Base-by-base conservation (phyloP, 208 protist genomes). In the Crithidia sp. region DNA sequence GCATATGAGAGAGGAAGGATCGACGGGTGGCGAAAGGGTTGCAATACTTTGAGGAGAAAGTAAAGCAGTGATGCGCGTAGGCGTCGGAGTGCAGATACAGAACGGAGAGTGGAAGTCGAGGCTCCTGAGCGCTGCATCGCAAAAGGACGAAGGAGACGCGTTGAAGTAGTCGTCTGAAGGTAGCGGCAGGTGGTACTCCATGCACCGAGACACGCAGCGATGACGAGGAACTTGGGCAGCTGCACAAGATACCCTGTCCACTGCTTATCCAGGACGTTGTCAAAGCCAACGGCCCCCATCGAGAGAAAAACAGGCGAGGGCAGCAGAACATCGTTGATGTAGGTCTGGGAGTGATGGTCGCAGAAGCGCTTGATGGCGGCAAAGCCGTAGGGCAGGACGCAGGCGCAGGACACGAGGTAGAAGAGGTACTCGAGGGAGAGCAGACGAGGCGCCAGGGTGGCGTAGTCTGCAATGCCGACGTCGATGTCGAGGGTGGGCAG, bases 341-440 rank as follows among this genome's bases (percentile, higher is more conserved):
- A 14, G 0, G 57, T 28, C 5, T 28, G 19, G 10, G 39, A 4
- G 17, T 64, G 14, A 7, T 7, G 41, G 17, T 52, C 7, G 17
- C 59, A 64, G 43, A 62, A 62, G 13, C 57, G 57, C 4, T 7
- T 16, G 17, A 62, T 9, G 4, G 45, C 16, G 6, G 17, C 57
- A 14, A 62, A 62, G 12, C 57, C 57, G 16, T 62, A 62, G 4
- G 45, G 14, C 10, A 45, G 41, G 41, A 64, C 4, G 41, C 12
- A 64, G 10, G 52, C 8, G 2, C 47, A 40, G n/a, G 52, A 14
- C 7, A 10, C 59, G 8, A 43, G 41, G 17, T 43, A 39, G 39
- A 62, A 45, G 39, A 62, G 39, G 57, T 62, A 62, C 39, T 62
- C 57, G 39, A 62, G 0, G 39, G 57, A 62, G 39, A 62, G 57